These are phyloP conservation scores for Penicillium sp. DNA, from an alignment of 2,329 filamentous ascomycete genomes.

Conservation along the genomic window DNA sequence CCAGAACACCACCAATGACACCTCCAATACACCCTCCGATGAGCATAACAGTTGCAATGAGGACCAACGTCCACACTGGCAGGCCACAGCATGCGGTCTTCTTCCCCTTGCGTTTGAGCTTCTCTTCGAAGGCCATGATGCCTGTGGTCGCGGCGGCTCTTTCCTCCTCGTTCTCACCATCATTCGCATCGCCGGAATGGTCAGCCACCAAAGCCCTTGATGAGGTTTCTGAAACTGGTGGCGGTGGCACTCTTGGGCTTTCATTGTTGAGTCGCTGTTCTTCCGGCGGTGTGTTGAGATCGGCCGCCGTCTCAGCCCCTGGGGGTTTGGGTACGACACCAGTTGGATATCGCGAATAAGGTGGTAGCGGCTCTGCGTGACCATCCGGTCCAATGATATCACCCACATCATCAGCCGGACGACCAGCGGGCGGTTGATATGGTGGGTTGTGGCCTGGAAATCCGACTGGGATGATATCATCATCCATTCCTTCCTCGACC, in stretches of 20 bases:
- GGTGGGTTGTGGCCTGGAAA: slow-evolving; percentile 60
- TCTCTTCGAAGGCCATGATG: slow-evolving; percentile 37
- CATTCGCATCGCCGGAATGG: slow-evolving; percentile 13
- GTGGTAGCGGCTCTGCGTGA: slow-evolving; percentile 81
- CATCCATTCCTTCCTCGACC: slow-evolving; percentile 48
- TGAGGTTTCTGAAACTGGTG: slow-evolving; percentile 27
- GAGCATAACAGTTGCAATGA: slow-evolving; percentile 41
- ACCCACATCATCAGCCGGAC: slow-evolving; percentile 65
- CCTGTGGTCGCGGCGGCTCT: slow-evolving; percentile 26
- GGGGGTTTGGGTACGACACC: slow-evolving; percentile 54
- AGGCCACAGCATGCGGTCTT: slow-evolving; percentile 43
- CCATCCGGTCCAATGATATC: slow-evolving; percentile 81
- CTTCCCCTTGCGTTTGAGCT: slow-evolving; percentile 39
- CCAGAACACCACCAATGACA: slow-evolving; percentile 47
- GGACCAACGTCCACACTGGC: slow-evolving; percentile 44
- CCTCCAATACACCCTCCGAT: slow-evolving; percentile 46
- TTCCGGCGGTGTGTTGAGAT: slow-evolving; percentile 40
- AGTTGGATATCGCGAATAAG: slow-evolving; percentile 82
- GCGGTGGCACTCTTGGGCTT: slow-evolving; percentile 18
- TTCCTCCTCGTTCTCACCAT: slow-evolving; percentile 12
- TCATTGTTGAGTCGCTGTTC: slow-evolving; percentile 41
- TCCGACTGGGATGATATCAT: slow-evolving; percentile 54
- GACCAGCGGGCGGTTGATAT: slow-evolving; percentile 63
- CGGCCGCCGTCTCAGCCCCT: slow-evolving; percentile 24
- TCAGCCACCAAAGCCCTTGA: slow-evolving; percentile 23